Evolutionary conservation across 1,284 basidiomycete genomes (phyloP).

Genomic region (Pseudozyma tsukubaensis): DNA sequence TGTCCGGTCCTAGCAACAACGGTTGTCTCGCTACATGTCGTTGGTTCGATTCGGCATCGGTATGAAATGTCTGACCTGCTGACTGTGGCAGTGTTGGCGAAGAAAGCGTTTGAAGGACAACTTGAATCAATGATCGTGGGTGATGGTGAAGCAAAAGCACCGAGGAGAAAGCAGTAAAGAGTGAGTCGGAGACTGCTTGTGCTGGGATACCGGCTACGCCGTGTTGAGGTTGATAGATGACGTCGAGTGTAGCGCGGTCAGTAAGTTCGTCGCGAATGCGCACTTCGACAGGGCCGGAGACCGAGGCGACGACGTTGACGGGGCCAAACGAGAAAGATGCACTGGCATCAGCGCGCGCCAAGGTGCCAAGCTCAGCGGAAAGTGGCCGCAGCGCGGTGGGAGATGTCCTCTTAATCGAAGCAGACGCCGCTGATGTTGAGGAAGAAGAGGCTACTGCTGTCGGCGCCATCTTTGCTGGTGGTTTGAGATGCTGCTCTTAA

Average conservation of each 20-base stretch:
- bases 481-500: background rate
- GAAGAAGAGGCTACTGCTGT: conserved; percentile 6
- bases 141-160: conserved; percentile 71
- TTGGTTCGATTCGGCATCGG: conserved; percentile 15
- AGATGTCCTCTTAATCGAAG: conserved; percentile 19
- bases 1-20: conserved; percentile 58
- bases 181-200: conserved; percentile 26
- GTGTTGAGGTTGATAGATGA: conserved; percentile 71
- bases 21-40: conserved; percentile 37
- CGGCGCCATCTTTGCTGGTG: conserved; percentile 4
- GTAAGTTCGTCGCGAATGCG: conserved; percentile 72
- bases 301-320: conserved; percentile 65
- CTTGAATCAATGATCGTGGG: conserved; percentile 75
- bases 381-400: conserved; percentile 41
- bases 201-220: conserved; percentile 68
- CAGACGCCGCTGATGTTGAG: background rate
- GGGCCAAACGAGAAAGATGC: conserved; percentile 56
- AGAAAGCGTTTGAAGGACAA: conserved; percentile 74
- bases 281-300: conserved; percentile 73
- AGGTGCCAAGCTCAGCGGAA: conserved; percentile 21
- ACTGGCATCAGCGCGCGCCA: conserved; percentile 56
- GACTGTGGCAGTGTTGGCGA: conserved; percentile 68
- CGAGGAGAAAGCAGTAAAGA: conserved; percentile 42
- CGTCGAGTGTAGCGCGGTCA: conserved; percentile 72
- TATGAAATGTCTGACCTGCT: conserved; percentile 9